phyloP scores from a whole-genome alignment of 805 yeast genomes.

The Saturnispora kantuleensis region DNA sequence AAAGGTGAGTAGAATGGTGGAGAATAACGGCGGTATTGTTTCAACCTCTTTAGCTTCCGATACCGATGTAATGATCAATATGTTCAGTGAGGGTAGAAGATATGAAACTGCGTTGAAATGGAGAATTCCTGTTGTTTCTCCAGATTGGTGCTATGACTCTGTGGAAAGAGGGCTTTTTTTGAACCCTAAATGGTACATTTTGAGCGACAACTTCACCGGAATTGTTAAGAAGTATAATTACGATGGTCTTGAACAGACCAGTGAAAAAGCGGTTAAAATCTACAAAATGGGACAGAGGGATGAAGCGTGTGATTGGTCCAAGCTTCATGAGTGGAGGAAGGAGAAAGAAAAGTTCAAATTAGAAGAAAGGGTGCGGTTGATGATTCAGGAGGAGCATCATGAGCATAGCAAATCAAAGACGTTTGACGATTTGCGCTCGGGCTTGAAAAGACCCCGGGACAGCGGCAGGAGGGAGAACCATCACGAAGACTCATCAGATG shows the following conservation, averaged over 20 bases:
- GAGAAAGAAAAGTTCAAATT: conserved; percentile 5
- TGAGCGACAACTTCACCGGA: conserved; percentile 27
- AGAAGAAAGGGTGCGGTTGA: conserved; percentile 7
- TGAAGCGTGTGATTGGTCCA: conserved; percentile 14
- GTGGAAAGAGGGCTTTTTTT: conserved; percentile 35
- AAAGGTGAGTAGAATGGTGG: conserved; percentile 27
- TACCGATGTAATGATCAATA: conserved; percentile 38
- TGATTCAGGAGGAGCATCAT: neutral
- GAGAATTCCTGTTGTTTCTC: conserved; percentile 46
- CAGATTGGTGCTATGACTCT: conserved; percentile 42
- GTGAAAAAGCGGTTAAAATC: conserved; percentile 8
- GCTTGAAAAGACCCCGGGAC: neutral
- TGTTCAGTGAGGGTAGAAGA: conserved; percentile 42
- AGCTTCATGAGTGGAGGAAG: conserved; percentile 10
- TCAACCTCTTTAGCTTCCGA: conserved; percentile 39
- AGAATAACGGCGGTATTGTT: conserved; percentile 38
- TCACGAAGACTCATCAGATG: neutral
- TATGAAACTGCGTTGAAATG: conserved; percentile 44
- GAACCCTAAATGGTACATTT: conserved; percentile 30
- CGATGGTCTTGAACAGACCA: conserved; percentile 13
- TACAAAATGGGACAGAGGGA: conserved; percentile 12
- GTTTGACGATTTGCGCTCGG: neutral
- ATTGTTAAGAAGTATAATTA: conserved; percentile 26
- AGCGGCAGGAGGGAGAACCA: neutral
- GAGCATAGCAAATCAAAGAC: neutral